Base-by-base conservation (phyloP, 192 early-diverging fungal genomes). In the Chytriomyces sp. region DNA sequence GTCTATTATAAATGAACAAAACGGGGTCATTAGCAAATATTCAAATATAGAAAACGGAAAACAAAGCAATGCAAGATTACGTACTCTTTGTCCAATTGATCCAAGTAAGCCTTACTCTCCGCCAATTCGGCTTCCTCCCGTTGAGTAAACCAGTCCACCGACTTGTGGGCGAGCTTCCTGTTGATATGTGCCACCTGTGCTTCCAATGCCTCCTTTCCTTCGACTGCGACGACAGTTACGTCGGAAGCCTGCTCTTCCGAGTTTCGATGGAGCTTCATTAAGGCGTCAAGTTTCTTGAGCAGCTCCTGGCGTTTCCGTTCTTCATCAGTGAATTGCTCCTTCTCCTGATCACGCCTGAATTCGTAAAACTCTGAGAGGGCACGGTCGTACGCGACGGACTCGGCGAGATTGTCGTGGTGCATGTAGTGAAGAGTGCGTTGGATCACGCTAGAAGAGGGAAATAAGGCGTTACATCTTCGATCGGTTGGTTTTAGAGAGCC, bases 351-450 rank as follows among this genome's bases (percentile, higher is more conserved):
- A 39, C 89, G 91, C 49, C 96, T 89, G 59, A 89, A 76, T 58
- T 76, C 74, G 75, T 96, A 96, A 75, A 98, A 96, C 70, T 93
- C 92, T 14, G 73, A 60, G 14, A 92, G 89, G 26, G 92, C 91
- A 55, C 84, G 81, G 40, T 82, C 84, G 67, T 98, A 98, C 19
- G 96, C 94, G 41, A 89, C 86, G 69, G 89, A 84, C 77, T 91
- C 85, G 28, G 89, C 78, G 73, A 91, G 77, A 38, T 84, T 84
- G 57, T 82, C 63, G 19, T 52, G 57, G 33, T 81, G 75, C 86
- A 94, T 93, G 49, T 95, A 81, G 79, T 92, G 87, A 64, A 92
- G 54, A 78, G 95, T 92, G 77, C 92, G 85, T 77, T 91, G 90
- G 56, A 97, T 88, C 64, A 97, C 93, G n/a, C n/a, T n/a, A n/a